Percentiles rank a stretch among this genome's conserved stretches.
phyloP scores from a whole-genome alignment of 2,329 filamentous ascomycete genomes.

The Fusarium robinianum region DNA sequence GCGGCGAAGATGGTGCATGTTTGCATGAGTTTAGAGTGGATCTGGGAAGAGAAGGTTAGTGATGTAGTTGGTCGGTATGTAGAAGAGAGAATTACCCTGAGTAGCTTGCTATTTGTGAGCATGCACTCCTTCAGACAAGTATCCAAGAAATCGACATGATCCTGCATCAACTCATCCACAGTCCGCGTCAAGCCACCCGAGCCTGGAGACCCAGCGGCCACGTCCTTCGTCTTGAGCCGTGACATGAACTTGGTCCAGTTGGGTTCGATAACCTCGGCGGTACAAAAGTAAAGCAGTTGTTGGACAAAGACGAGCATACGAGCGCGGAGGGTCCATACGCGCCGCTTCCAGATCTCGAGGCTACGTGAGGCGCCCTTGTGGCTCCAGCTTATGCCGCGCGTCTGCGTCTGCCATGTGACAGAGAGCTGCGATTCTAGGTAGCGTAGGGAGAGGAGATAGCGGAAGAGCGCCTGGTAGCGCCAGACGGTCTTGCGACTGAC shows the following conservation, averaged over 20 bases:
- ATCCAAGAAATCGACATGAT: constrained; percentile 97
- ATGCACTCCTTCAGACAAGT: constrained; percentile 99
- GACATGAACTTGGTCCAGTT: constrained; percentile 96
- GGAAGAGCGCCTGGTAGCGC: constrained; percentile 93
- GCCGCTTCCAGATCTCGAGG: constrained; percentile 89
- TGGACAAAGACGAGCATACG: constrained; percentile 98
- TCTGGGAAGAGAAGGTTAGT: constrained; percentile 56
- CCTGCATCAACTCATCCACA: constrained; percentile 97
- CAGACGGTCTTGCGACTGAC: constrained; percentile 97
- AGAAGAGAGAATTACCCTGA: constrained; percentile 65
- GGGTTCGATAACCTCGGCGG: constrained; percentile 94
- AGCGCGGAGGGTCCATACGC: constrained; percentile 87
- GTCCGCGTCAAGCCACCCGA: constrained; percentile 61
- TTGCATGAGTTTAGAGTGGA: constrained; percentile 95
- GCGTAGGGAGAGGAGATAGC: constrained; percentile 86
- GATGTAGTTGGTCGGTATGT: background rate
- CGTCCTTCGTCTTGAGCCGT: constrained; percentile 69
- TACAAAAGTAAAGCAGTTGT: constrained; percentile 95
- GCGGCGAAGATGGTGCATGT: constrained; percentile 93
- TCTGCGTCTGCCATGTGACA: constrained; percentile 88
- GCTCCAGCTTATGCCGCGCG: constrained; percentile 78
- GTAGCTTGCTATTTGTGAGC: constrained; percentile 93
- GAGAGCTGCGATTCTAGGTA: constrained; percentile 88
- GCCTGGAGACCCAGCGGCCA: constrained; percentile 35
- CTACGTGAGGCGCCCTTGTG: constrained; percentile 73